These are phyloP conservation scores for Mycena citricolor DNA, from an alignment of 1,284 basidiomycete genomes.

Conservation along the genomic window DNA sequence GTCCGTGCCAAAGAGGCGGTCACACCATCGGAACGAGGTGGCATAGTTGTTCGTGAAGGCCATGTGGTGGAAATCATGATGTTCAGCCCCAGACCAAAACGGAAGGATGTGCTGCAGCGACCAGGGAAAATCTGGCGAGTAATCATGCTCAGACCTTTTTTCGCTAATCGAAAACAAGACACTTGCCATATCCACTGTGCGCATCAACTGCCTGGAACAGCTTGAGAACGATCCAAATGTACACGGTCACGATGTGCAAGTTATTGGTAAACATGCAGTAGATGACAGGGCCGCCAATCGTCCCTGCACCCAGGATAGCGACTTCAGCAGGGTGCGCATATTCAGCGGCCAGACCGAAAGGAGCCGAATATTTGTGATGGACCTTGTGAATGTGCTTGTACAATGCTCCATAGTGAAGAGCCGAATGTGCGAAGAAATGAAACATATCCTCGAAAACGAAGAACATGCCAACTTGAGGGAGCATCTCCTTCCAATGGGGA, in stretches of 20 bases:
- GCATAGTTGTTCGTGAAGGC: slow-evolving; percentile 89
- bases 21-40: slow-evolving; percentile 92
- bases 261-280: slow-evolving; percentile 75
- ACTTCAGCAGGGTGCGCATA: slow-evolving; percentile 96
- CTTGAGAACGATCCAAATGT: slow-evolving; percentile 91
- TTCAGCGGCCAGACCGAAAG: slow-evolving; percentile 96
- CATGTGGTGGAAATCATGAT: slow-evolving; percentile 98
- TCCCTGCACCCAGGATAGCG: slow-evolving; percentile 86
- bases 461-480: slow-evolving; percentile 85
- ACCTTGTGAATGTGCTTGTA: slow-evolving; percentile 99
- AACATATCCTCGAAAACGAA: slow-evolving; percentile 97
- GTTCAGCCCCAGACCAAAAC: slow-evolving; percentile 98
- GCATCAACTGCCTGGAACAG: slow-evolving; percentile 98
- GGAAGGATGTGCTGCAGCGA: slow-evolving; percentile 93
- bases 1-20: slow-evolving; percentile 84
- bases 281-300: slow-evolving; percentile 84
- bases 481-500: slow-evolving; percentile 69
- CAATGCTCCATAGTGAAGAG: slow-evolving; percentile 85
- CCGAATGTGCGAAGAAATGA: slow-evolving; percentile 88
- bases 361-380: slow-evolving; percentile 96
- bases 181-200: slow-evolving; percentile 90
- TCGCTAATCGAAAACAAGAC: neutral
- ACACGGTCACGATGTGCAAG: slow-evolving; percentile 91
- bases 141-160: slow-evolving; percentile 10
- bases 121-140: slow-evolving; percentile 97